phyloP scores from a whole-genome alignment of 129 eudicot species.

The Arctium minus region DNA sequence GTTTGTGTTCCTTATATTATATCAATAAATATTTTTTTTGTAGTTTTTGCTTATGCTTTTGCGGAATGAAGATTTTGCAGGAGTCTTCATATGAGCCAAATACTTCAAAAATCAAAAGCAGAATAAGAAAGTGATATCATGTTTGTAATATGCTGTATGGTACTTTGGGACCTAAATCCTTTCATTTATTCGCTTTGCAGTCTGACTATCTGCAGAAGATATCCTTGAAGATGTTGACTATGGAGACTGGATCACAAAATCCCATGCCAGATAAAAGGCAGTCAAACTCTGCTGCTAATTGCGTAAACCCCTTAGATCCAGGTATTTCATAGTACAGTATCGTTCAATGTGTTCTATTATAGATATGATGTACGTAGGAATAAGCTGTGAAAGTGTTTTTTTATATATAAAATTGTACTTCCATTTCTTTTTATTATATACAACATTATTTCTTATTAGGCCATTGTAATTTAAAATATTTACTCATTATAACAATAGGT shows the following conservation, averaged over 20 bases:
- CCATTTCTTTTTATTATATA: too few relatives aligned
- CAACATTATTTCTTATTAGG: too few relatives aligned
- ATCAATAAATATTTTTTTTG: not conserved
- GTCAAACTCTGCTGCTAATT: slow-evolving; percentile 42
- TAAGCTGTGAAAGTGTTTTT: too few relatives aligned
- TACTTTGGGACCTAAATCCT: not conserved
- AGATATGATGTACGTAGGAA: not conserved
- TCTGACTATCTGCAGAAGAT: slow-evolving; percentile 76
- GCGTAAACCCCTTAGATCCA: slow-evolving; percentile 56
- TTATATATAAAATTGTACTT: too few relatives aligned
- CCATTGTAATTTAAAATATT: too few relatives aligned
- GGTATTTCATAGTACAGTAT: slow-evolving; percentile 33
- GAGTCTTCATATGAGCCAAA: too few relatives aligned
- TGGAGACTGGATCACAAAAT: slow-evolving; percentile 69
- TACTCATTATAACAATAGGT: too few relatives aligned
- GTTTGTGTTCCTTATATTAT: not conserved
- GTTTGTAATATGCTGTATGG: not conserved
- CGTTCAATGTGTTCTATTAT: not conserved
- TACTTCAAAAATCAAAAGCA: too few relatives aligned
- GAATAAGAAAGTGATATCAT: slow-evolving; percentile 1
- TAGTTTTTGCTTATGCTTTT: too few relatives aligned
- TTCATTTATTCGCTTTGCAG: slow-evolving; percentile 39
- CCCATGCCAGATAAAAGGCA: slow-evolving; percentile 51
- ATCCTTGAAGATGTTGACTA: slow-evolving; percentile 69
- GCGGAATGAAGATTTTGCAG: too few relatives aligned